Evolutionary conservation across 2,329 filamentous ascomycete genomes (phyloP).

Genomic region (Cercospora brassicicola): DNA sequence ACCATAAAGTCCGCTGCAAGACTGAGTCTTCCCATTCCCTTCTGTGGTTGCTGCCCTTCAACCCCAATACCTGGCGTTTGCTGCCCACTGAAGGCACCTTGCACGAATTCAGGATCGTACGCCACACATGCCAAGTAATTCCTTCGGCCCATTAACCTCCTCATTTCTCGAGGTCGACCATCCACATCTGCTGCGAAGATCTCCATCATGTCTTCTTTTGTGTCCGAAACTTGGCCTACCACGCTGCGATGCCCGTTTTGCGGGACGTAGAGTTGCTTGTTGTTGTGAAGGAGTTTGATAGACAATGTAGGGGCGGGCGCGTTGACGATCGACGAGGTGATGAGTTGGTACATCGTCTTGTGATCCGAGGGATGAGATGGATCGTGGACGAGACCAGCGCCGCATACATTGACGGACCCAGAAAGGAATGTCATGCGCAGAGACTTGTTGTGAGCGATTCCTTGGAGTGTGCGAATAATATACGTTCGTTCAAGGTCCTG

Average conservation of each 20-base stretch:
- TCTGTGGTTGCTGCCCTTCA: slow-evolving; percentile 30
- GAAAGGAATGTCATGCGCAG: slow-evolving; percentile 96
- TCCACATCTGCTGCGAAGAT: slow-evolving; percentile 94
- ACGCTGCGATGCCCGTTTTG: slow-evolving; percentile 74
- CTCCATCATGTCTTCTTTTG: slow-evolving; percentile 99
- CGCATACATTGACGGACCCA: slow-evolving; percentile 85
- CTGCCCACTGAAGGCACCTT: slow-evolving; percentile 36
- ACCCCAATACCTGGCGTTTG: slow-evolving; percentile 4
- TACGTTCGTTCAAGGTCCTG: slow-evolving; percentile 93
- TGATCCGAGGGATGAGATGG: slow-evolving; percentile 87
- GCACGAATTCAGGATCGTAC: slow-evolving; percentile 81
- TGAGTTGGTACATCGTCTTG: slow-evolving; percentile 99
- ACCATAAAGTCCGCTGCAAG: slow-evolving; percentile 96
- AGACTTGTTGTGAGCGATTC: slow-evolving; percentile 91
- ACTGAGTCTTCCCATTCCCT: slow-evolving; percentile 59
- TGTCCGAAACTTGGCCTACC: slow-evolving; percentile 68
- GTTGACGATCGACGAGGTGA: slow-evolving; percentile 88
- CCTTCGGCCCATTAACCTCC: slow-evolving; percentile 86
- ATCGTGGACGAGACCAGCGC: slow-evolving; percentile 91
- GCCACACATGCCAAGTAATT: slow-evolving; percentile 95
- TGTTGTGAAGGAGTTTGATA: slow-evolving; percentile 91
- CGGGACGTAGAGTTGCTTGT: slow-evolving; percentile 87
- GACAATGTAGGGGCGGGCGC: slow-evolving; percentile 82
- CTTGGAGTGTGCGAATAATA: slow-evolving; percentile 90
- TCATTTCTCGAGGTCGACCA: slow-evolving; percentile 77